A percentile compares a stretch with the other conserved stretches of the same genome.
These are phyloP conservation scores for Plasmopara halstedii DNA, from an alignment of 352 stramenopile genomes.

Conservation along the genomic window DNA sequence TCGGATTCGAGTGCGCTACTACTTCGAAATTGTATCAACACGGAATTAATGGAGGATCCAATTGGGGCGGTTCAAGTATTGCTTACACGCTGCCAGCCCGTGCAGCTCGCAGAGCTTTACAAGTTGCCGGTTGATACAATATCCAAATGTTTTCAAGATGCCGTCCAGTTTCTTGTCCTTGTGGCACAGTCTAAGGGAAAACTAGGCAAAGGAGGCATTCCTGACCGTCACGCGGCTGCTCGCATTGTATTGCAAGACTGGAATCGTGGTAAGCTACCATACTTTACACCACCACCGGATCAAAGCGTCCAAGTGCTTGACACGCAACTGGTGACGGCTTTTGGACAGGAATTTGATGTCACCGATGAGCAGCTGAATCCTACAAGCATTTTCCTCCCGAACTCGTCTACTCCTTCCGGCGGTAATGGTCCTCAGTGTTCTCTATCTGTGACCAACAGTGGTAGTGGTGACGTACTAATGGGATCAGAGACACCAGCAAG, in stretches of 20 bases:
- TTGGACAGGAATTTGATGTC: constrained; percentile 61
- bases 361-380: constrained; percentile 57
- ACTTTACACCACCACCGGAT: constrained; percentile 79
- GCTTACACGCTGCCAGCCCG: constrained; percentile 86
- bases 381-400: constrained; percentile 53
- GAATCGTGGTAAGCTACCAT: constrained; percentile 87
- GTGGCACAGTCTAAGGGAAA: constrained; percentile 90
- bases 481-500: constrained; percentile 7
- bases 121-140: constrained; percentile 79
- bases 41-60: constrained; percentile 92
- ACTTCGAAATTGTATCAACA: constrained; percentile 95
- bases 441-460: constrained; percentile 20
- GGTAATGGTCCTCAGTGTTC: constrained; percentile 37
- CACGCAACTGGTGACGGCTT: constrained; percentile 50
- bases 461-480: constrained; percentile 11
- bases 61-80: constrained; percentile 90
- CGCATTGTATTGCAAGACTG: constrained; percentile 89
- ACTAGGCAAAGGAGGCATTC: constrained; percentile 91
- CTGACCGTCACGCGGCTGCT: constrained; percentile 90
- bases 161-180: constrained; percentile 92
- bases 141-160: constrained; percentile 46
- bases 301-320: constrained; percentile 59
- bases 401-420: constrained; percentile 16
- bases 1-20: constrained; percentile 75
- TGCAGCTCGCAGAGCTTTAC: constrained; percentile 94